Evolutionary conservation across 345 rosid genomes (phyloP), one percentile per base, ranked within the genome.

Genomic region (Populus tremula): DNA sequence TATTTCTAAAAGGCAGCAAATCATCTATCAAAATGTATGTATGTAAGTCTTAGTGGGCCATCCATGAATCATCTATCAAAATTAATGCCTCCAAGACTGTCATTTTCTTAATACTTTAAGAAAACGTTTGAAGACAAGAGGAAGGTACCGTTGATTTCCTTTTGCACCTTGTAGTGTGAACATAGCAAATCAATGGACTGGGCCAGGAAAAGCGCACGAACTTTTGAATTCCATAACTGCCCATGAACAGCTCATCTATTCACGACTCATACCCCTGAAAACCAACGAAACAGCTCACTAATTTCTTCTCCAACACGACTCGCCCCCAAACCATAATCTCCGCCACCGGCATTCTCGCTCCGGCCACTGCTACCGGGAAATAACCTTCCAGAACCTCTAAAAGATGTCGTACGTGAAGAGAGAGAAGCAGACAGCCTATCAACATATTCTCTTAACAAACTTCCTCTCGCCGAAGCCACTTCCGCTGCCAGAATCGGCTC

Each of bases 241-340:
- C 69, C 70, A 43, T 31, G 17, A 20, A 11, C 27, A 36, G 4
- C 8, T 38, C 18, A 20, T 16, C 3, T 78, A 27, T 79, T 79
- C 76, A 71, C 64, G 23, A 31, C 6, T 90, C 82, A 94, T 80
- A 90, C 87, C 75, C 93, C 98, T 21, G 98, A 94, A 45, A 91
- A 81, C 98, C 99, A 94, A 56, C 98, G 90, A 79, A 94, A 94
- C 69, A 91, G 74, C 74, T 94, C 99, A 76, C 92, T 92, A 61
- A 93, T 93, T 81, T 96, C 99, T 79, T 93, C 99, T 8, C 98
- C 99, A 5, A 77, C 78, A 27, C 88, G 87, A 62, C 83, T 79
- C 5, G 87, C 88, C 72, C 93, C 96, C 74, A 89, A 23, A 68
- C 92, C 99, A 47, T 82, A 90, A 10, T 96, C 97, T 45, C 81